A percentile compares a stretch with the other conserved stretches of the same genome.
These are phyloP conservation scores for Trametes cubensis DNA, from an alignment of 768 basidiomycete species.

Conservation along the genomic window DNA sequence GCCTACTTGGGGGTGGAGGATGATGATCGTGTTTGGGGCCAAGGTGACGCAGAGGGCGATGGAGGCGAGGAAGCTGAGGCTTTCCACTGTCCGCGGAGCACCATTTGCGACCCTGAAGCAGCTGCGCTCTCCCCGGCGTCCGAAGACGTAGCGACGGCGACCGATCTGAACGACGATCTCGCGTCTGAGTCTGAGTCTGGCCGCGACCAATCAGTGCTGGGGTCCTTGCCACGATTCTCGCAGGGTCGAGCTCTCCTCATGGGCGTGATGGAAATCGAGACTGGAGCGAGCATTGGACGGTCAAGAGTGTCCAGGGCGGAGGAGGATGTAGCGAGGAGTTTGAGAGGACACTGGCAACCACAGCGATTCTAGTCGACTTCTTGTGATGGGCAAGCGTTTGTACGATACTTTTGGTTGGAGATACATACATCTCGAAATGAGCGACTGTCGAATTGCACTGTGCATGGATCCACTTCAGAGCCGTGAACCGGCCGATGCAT, in stretches of 20 bases:
- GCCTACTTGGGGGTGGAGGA: no score
- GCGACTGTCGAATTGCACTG: no score
- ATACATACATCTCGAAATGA: no score
- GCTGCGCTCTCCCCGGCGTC: neutral
- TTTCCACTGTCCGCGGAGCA: no score
- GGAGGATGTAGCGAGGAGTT: conserved; percentile 57
- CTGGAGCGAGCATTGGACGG: neutral
- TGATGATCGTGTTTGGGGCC: neutral
- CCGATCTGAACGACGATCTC: conserved; percentile 1
- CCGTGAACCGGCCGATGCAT: neutral
- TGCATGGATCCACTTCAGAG: no score
- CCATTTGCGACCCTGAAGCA: neutral
- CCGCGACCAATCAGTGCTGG: conserved; percentile 9
- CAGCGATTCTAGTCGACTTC: conserved; percentile 46
- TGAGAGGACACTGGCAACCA: conserved; percentile 70
- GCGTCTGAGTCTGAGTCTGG: neutral
- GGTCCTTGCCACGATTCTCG: conserved; percentile 20
- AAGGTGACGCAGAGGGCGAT: neutral
- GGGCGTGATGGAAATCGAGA: conserved; percentile 36
- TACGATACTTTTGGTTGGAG: neutral
- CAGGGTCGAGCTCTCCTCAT: conserved; percentile 58
- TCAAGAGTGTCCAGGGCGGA: conserved; percentile 48
- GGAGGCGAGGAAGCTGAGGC: neutral
- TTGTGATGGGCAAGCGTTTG: neutral
- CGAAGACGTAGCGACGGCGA: neutral